Conservation (phyloP, 495 filamentous ascomycete genomes). For the Tuber umbilicatum region DNA sequence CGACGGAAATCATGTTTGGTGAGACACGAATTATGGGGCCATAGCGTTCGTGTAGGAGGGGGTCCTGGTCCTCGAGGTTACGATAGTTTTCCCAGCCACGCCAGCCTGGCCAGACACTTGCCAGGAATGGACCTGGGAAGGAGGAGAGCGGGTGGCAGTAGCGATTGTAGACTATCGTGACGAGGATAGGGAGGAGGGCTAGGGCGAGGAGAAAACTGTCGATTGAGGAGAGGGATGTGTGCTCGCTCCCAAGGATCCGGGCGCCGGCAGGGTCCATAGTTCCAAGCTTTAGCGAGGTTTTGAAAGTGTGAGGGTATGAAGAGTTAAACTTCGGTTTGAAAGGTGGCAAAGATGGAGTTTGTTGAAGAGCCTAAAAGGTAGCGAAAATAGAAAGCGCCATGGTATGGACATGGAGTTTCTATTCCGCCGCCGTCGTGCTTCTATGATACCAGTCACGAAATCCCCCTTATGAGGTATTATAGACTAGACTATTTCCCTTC, state of each 20-base stretch:
- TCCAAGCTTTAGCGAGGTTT: background rate
- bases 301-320: background rate
- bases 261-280: background rate
- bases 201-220: background rate
- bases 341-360: background rate
- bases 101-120: slow-evolving; percentile 4
- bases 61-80: background rate
- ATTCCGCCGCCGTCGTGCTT: background rate
- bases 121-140: slow-evolving; percentile 41
- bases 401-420: background rate
- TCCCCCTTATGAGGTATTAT: background rate
- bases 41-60: background rate
- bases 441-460: background rate
- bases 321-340: no score
- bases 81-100: background rate
- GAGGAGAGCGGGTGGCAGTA: slow-evolving; percentile 43
- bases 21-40: background rate
- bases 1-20: background rate
- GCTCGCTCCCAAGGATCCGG: background rate
- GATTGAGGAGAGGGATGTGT: background rate
- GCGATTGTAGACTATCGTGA: background rate
- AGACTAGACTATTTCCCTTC: background rate
- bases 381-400: background rate
- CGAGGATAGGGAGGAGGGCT: background rate
- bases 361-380: background rate